Evolutionary conservation across 192 early-diverging fungal species (phyloP).

Genomic region (Umbelopsis ramanniana): DNA sequence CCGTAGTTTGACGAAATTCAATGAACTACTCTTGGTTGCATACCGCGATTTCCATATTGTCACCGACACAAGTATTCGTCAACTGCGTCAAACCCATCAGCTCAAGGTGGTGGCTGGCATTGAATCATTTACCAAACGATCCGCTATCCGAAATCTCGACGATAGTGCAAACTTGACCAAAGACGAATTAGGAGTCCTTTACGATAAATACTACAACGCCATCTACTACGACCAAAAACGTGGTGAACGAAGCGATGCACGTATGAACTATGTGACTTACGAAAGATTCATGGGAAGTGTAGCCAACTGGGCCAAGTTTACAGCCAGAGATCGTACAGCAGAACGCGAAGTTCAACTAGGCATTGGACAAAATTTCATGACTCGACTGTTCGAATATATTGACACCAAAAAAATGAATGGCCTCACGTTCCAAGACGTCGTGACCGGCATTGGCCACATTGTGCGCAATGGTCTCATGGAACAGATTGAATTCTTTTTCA

Average conservation of each 20-base stretch:
- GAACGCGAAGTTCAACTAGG: constrained; percentile 14
- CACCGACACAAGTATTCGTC: constrained; percentile 73
- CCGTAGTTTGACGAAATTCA: constrained; percentile 65
- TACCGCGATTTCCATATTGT: constrained; percentile 90
- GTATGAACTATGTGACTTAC: constrained; percentile 73
- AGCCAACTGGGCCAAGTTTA: constrained; percentile 65
- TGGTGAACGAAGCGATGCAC: constrained; percentile 47
- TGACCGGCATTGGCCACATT: constrained; percentile 69
- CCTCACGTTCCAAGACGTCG: constrained; percentile 67
- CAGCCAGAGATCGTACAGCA: neutral
- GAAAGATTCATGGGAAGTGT: constrained; percentile 76
- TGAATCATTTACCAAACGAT: constrained; percentile 91
- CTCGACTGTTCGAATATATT: constrained; percentile 27
- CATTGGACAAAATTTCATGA: constrained; percentile 24
- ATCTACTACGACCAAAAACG: constrained; percentile 62
- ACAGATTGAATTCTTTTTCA: constrained; percentile 81
- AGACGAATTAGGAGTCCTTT: constrained; percentile 85
- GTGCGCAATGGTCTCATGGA: constrained; percentile 76
- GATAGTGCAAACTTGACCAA: constrained; percentile 79
- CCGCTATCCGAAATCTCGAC: constrained; percentile 80
- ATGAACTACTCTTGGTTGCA: constrained; percentile 88
- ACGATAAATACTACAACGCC: constrained; percentile 86
- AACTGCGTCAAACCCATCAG: constrained; percentile 83
- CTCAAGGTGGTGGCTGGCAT: constrained; percentile 92
- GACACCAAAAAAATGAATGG: constrained; percentile 32